phyloP scores from a whole-genome alignment of 2,329 filamentous ascomycete species.

The Exutisphaerella laricina region DNA sequence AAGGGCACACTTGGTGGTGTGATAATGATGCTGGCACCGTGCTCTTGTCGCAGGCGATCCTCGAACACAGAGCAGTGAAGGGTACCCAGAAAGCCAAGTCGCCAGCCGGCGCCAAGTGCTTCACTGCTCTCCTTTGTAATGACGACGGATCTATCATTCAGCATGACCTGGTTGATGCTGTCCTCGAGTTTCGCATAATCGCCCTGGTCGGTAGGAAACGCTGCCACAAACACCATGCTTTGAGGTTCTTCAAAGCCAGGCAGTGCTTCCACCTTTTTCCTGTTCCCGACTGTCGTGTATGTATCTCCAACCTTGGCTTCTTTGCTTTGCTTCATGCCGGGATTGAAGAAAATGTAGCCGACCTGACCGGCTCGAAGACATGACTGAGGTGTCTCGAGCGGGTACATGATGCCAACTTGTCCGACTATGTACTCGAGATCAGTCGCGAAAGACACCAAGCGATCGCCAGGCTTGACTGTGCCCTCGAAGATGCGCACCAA shows the following conservation, averaged over 20 bases:
- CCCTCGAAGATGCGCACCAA: constrained; percentile 91
- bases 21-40: constrained; percentile 91
- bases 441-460: constrained; percentile 81
- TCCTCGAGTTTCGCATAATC: constrained; percentile 85
- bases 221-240: constrained; percentile 97
- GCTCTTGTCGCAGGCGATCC: constrained; percentile 87
- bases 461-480: constrained; percentile 72
- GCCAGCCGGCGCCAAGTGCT: constrained; percentile 87
- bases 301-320: constrained; percentile 97
- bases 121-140: constrained; percentile 92
- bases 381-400: constrained; percentile 74
- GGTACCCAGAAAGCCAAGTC: constrained; percentile 90
- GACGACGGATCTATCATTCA: constrained; percentile 93
- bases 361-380: constrained; percentile 85
- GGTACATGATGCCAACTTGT: constrained; percentile 96
- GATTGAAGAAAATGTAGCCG: constrained; percentile 95
- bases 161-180: constrained; percentile 85
- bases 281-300: constrained; percentile 74
- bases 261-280: constrained; percentile 70
- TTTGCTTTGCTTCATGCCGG: constrained; percentile 93
- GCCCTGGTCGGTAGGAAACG: constrained; percentile 86
- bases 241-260: constrained; percentile 96
- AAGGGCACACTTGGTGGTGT: constrained; percentile 94
- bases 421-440: constrained; percentile 86
- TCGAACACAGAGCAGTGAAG: constrained; percentile 99